Evolutionary conservation across 148 eudicot genomes (phyloP), one percentile per base, ranked within the genome.

Genomic region (Hydrangea macrophylla): DNA sequence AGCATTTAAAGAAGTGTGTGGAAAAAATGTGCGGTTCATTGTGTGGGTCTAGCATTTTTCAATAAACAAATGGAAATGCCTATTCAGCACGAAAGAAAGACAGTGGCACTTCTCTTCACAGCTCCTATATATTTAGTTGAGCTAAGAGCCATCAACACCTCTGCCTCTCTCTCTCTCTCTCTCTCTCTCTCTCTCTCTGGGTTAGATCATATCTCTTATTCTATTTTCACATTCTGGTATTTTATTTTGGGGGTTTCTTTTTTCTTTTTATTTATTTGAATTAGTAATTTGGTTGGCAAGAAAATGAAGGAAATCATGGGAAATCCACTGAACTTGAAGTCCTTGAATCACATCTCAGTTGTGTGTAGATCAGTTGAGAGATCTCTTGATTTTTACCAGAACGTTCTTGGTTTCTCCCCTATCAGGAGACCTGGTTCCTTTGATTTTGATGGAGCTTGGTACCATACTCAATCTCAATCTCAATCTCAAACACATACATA

Each of bases 361-460:
- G 42, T 59, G 13, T 81, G 85, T 57, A 72, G 67, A 60, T 81
- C 83, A 0, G 68, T 84, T 7, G 80, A 81, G 37, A 77, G 79
- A 72, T 84, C 88, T 17, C 67, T 84, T 3, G 76, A 77, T 62
- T 84, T 81, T 50, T 84, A 84, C 70, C 39, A 70, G 61, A 74
- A 74, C 42, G 66, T 84, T 56, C 85, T 84, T 39, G 88, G 88
- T 15, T 84, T 84, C 54, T 17, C 26, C n/a, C 78, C 80, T 0
- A 66, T 81, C 35, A 71, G 63, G 69, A 76, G 85, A 37, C 88
- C 88, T 10, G 42, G 70, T 28, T 79, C 82, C 25, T 84, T 84
- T 10, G 37, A 70, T 35, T 84, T 84, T 48, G 80, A 72, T 32
- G 88, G 88, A 69, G 88, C 85, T 55, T 84, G 88, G 88, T 84